Conservation (phyloP, 176 grass and related monocot species). For the Oryza meridionalis region DNA sequence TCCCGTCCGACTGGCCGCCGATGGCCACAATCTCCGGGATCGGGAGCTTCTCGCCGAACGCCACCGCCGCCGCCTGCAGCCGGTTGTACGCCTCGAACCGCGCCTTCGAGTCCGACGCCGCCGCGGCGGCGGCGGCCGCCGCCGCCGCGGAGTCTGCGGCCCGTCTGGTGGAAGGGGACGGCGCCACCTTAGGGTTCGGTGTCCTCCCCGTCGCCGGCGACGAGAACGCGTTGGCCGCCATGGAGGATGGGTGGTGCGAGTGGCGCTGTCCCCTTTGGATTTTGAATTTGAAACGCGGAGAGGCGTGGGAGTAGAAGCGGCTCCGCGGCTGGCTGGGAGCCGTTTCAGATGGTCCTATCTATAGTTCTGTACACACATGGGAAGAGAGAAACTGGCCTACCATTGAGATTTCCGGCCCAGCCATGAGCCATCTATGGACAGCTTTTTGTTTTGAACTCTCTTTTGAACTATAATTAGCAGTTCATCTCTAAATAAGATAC, state of each 20-base stretch:
- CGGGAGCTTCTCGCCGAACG: slow-evolving; percentile 93
- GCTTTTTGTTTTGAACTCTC: too few relatives aligned
- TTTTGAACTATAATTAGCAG: too few relatives aligned
- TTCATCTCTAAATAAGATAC: too few relatives aligned
- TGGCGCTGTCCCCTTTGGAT: not conserved
- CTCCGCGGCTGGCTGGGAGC: not conserved
- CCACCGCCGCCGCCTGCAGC: slow-evolving; percentile 86
- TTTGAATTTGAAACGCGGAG: slow-evolving; percentile 51
- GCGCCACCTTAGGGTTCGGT: slow-evolving; percentile 48
- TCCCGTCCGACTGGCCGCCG: slow-evolving; percentile 87
- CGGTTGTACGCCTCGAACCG: slow-evolving; percentile 99
- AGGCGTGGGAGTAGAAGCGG: not conserved
- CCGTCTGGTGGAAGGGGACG: slow-evolving; percentile 38
- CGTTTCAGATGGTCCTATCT: slow-evolving; percentile 22
- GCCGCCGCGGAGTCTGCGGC: slow-evolving; percentile 4
- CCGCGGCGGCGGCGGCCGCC: slow-evolving; percentile 32
- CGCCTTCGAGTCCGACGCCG: slow-evolving; percentile 61
- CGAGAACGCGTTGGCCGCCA: slow-evolving; percentile 50
- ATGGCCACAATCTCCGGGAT: slow-evolving; percentile 96
- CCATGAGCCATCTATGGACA: not conserved
- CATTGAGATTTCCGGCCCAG: not conserved
- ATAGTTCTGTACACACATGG: not conserved
- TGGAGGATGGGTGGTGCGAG: slow-evolving; percentile 26
- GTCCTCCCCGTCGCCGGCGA: slow-evolving; percentile 56
- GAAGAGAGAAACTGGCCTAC: not conserved